phyloP scores from a whole-genome alignment of 2,329 filamentous ascomycete species.

The Clonostachys chloroleuca region DNA sequence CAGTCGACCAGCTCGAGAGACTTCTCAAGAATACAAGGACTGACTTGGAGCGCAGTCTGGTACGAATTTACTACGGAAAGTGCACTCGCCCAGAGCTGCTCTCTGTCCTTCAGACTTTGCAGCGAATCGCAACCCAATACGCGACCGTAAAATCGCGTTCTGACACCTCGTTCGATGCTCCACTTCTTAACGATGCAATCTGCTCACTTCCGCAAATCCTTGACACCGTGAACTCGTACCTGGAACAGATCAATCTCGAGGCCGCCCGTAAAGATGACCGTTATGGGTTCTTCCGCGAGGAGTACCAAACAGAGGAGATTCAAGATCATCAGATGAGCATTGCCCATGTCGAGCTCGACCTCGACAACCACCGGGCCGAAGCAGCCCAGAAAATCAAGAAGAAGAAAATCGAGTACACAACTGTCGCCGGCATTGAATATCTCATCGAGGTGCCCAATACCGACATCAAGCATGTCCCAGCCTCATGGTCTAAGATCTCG shows the following conservation, averaged over 20 bases:
- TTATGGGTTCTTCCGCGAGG: constrained; percentile 86
- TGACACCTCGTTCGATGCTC: constrained; percentile 69
- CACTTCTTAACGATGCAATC: constrained; percentile 67
- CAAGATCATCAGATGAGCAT: constrained; percentile 87
- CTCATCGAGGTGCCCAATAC: constrained; percentile 86
- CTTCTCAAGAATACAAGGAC: constrained; percentile 68
- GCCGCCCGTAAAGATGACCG: constrained; percentile 88
- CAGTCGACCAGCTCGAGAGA: constrained; percentile 69
- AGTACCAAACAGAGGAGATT: constrained; percentile 84
- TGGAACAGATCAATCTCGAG: constrained; percentile 80
- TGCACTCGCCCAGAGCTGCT: constrained; percentile 87
- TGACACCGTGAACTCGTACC: constrained; percentile 65
- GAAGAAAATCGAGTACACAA: constrained; percentile 70
- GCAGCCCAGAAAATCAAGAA: constrained; percentile 71
- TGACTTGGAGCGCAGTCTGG: constrained; percentile 88
- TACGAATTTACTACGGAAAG: constrained; percentile 96
- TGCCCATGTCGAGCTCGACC: constrained; percentile 83
- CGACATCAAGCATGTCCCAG: constrained; percentile 81
- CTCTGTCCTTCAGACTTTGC: constrained; percentile 77
- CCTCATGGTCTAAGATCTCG: constrained; percentile 91
- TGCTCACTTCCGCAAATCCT: constrained; percentile 72
- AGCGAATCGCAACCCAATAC: constrained; percentile 76
- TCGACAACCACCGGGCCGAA: constrained; percentile 69
- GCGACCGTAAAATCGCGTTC: constrained; percentile 57
- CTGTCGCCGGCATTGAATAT: constrained; percentile 88